Conservation (phyloP, 2,329 filamentous ascomycete genomes). For the Juglanconis oblonga region DNA sequence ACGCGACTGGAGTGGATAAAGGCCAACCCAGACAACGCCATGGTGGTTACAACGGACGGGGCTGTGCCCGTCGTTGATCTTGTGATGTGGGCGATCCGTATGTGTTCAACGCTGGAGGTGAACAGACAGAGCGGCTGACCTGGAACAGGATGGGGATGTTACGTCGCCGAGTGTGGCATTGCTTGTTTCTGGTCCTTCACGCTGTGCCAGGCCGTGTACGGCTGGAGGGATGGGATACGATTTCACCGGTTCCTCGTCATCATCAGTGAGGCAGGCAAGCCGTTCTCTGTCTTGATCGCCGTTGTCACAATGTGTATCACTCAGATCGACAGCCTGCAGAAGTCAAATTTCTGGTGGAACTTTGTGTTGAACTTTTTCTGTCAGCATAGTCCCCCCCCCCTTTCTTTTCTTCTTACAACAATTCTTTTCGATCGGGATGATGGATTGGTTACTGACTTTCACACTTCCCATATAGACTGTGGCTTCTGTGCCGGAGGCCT, state of each 20-base stretch:
- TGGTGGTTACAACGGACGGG: background rate
- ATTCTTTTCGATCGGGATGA: background rate
- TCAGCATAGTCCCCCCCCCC: background rate
- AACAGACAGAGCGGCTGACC: background rate
- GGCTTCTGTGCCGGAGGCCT: background rate
- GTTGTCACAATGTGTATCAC: background rate
- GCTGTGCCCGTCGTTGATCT: constrained; percentile 1
- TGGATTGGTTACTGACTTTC: background rate
- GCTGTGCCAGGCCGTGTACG: constrained; percentile 15
- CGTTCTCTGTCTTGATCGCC: background rate
- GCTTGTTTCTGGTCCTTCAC: constrained; percentile 15
- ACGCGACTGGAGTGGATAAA: background rate
- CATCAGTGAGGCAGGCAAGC: constrained; percentile 10
- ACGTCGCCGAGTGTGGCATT: constrained; percentile 1
- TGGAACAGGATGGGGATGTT: constrained; percentile 13
- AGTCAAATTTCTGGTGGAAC: constrained; percentile 2
- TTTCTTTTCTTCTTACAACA: background rate
- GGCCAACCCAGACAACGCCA: background rate
- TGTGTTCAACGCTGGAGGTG: background rate
- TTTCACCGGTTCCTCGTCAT: background rate
- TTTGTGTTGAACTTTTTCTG: constrained; percentile 11
- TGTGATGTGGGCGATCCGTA: constrained; percentile 9
- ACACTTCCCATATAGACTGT: background rate
- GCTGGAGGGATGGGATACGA: background rate
- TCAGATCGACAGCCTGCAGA: background rate